These are phyloP conservation scores for Volvox carteri DNA, from an alignment of 163 green algal genomes.

Conservation along the genomic window DNA sequence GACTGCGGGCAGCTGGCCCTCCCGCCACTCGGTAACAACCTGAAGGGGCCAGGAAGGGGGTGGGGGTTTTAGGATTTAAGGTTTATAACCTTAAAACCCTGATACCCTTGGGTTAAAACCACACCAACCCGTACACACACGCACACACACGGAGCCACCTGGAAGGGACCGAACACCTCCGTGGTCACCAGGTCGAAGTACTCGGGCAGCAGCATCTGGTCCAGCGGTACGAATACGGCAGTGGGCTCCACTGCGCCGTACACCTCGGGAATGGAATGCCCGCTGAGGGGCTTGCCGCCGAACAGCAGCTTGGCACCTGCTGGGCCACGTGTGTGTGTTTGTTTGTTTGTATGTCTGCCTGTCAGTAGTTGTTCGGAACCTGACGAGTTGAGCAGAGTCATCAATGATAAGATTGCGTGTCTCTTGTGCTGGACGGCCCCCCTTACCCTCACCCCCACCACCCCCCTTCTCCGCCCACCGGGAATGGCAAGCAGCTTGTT, in stretches of 20 bases:
- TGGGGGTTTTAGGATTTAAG: no score
- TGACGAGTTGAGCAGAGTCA: no score
- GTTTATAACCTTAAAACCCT: no score
- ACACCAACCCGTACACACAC: no score
- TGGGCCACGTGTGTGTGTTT: no score
- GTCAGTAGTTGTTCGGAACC: no score
- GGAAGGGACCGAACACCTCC: constrained; percentile 98
- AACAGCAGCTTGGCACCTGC: constrained; percentile 90
- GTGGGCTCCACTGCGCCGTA: constrained; percentile 94
- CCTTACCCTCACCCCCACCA: background rate
- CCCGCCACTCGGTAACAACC: constrained; percentile 92
- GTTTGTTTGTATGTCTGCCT: no score
- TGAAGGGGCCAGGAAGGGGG: constrained; percentile 56
- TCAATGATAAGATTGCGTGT: no score
- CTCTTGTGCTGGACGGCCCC: no score
- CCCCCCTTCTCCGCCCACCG: constrained; percentile 61
- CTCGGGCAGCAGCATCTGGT: constrained; percentile 67
- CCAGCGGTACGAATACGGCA: constrained; percentile 95
- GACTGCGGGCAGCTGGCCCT: constrained; percentile 85
- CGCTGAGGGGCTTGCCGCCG: constrained; percentile 88
- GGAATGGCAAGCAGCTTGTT: constrained; percentile 89
- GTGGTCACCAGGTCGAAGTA: constrained; percentile 91
- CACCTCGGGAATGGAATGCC: constrained; percentile 90
- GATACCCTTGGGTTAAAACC: no score
- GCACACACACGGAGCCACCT: no score